Percentiles rank a stretch among this genome's conserved stretches.
These are phyloP conservation scores for Psilocybe cyanescens DNA, from an alignment of 768 basidiomycete species.

Conservation along the genomic window DNA sequence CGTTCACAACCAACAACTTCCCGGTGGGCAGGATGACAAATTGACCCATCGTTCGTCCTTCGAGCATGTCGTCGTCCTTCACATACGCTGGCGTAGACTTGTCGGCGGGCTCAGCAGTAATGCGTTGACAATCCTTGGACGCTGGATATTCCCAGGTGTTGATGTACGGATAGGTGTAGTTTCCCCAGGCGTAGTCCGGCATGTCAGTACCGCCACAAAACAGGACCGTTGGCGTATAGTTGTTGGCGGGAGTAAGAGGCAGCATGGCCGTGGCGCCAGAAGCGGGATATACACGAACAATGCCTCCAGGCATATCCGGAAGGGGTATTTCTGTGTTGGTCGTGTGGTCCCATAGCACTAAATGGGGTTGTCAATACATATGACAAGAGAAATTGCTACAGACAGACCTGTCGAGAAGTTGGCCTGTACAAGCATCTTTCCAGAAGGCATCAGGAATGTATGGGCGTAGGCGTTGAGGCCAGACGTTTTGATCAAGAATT, in stretches of 20 bases:
- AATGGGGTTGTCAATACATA: not conserved
- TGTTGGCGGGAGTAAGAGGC: constrained; percentile 87
- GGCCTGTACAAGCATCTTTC: constrained; percentile 82
- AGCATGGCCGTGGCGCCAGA: constrained; percentile 90
- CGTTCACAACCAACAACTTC: constrained; percentile 79
- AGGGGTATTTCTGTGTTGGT: constrained; percentile 63
- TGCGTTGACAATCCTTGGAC: constrained; percentile 74
- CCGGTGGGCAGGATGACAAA: constrained; percentile 85
- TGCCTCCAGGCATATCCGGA: constrained; percentile 73
- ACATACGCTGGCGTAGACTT: constrained; percentile 63
- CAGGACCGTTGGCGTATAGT: constrained; percentile 81
- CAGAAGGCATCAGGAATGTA: constrained; percentile 74
- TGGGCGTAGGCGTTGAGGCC: constrained; percentile 82
- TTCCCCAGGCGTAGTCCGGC: constrained; percentile 72
- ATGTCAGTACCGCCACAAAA: constrained; percentile 93
- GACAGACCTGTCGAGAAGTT: constrained; percentile 75
- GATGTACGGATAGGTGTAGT: constrained; percentile 74
- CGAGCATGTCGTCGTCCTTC: constrained; percentile 77
- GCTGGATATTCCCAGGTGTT: constrained; percentile 78
- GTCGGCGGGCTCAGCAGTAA: constrained; percentile 83
- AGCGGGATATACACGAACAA: constrained; percentile 87
- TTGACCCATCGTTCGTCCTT: constrained; percentile 91
- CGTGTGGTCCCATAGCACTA: constrained; percentile 38
- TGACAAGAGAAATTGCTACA: not conserved
- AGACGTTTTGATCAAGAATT: constrained; percentile 72